Base-by-base conservation (phyloP, 2,329 filamentous ascomycete genomes). In the Lasiodiplodia gonubiensis region DNA sequence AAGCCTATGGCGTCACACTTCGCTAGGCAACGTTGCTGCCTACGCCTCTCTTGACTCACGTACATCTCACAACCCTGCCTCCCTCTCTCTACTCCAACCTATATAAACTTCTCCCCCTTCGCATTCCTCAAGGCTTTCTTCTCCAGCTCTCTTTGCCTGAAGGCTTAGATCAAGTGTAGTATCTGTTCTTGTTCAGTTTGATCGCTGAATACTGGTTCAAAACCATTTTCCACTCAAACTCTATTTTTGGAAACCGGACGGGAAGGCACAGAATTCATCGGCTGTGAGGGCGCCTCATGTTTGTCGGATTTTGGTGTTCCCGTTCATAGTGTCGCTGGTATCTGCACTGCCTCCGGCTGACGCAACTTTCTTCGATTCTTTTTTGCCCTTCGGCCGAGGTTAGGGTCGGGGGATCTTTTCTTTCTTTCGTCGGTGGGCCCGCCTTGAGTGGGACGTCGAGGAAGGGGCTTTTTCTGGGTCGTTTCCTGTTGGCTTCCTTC, bases 161-260 rank as follows among this genome's bases (percentile, higher is more conserved):
- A 21, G 54, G 54, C 54, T 59, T 42, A 59, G 35, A 59, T 59
- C 54, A 42, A 59, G 53, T 55, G 53, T 55, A 55, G 53, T 55
- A 55, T 55, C 53, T 55, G 30, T 55, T 55, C 53, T 55, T 55
- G 23, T 59, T 59, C 54, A 59, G 54, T 30, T 42, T 59, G 54
- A 59, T 21, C 33, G 54, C 35, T 59, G 54, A 42, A 59, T 42
- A 23, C 21, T 42, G 21, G 21, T 35, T 46, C 53, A 21, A 23
- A 27, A 27, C 30, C 30, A 53, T 2, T 16, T 18, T 52, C 25
- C 23, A 16, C 30, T 59, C 16, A 42, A 59, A 46, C 54, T 14
- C 42, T 59, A 27, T 59, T 59, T 59, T 59, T 59, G 54, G 35
- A 59, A 59, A 23, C 4, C 30, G 8, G 54, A 2, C 33, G 54